Percentiles rank a stretch among this genome's conserved stretches.
Evolutionary conservation across 2,329 filamentous ascomycete genomes (phyloP).

Genomic region (Pseudonectria buxi): DNA sequence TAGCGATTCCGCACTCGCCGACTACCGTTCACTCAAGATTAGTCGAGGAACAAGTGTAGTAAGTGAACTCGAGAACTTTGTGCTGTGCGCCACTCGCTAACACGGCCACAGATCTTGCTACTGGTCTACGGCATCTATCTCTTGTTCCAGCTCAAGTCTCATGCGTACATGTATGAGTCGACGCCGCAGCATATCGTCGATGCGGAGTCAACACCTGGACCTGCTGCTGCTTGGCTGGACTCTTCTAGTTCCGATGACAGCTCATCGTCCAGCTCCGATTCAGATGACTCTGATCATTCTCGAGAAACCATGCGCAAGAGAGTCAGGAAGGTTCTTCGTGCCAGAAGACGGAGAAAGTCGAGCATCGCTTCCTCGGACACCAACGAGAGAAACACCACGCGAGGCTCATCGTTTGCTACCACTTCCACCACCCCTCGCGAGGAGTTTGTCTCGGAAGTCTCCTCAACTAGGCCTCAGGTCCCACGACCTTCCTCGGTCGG

Average conservation of each 20-base stretch:
- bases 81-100: conserved; percentile 13
- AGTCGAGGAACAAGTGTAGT: conserved; percentile 85
- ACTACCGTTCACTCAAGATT: conserved; percentile 69
- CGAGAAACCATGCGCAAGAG: conserved; percentile 62
- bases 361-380: conserved; percentile 64
- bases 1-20: conserved; percentile 52
- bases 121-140: conserved; percentile 79
- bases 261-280: conserved; percentile 60
- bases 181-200: conserved; percentile 91
- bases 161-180: conserved; percentile 86
- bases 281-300: conserved; percentile 53
- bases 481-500: conserved; percentile 30
- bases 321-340: conserved; percentile 68
- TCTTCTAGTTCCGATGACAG: conserved; percentile 53
- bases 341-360: conserved; percentile 67
- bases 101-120: conserved; percentile 55
- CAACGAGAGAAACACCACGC: conserved; percentile 24
- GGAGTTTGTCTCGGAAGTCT: conserved; percentile 32
- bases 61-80: conserved; percentile 26
- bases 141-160: conserved; percentile 85
- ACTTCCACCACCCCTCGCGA: conserved; percentile 28
- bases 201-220: conserved; percentile 80
- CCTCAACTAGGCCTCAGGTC: conserved; percentile 29
- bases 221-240: conserved; percentile 75
- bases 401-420: conserved; percentile 37